These are phyloP conservation scores for Lyophyllum decastes DNA, from an alignment of 768 basidiomycete species.

Conservation along the genomic window DNA sequence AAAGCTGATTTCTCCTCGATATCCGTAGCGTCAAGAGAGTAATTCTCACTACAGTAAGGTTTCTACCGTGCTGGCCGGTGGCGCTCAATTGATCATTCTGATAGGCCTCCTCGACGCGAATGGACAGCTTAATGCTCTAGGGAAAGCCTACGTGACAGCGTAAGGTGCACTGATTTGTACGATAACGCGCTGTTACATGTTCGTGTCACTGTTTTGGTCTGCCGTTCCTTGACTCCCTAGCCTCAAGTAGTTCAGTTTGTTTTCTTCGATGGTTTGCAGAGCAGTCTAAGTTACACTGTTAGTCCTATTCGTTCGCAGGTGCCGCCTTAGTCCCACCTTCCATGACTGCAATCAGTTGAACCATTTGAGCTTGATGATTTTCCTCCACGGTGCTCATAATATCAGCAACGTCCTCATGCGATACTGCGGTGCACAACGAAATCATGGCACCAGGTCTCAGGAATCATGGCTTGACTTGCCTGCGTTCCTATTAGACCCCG, in stretches of 20 bases:
- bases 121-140: slow-evolving; percentile 22
- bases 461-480: slow-evolving; percentile 3
- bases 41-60: slow-evolving; percentile 22
- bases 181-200: background rate
- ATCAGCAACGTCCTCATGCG: slow-evolving; percentile 7
- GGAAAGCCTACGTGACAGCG: slow-evolving; percentile 17
- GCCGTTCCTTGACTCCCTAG: background rate
- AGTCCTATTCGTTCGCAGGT: background rate
- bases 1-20: background rate
- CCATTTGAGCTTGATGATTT: slow-evolving; percentile 9
- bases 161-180: background rate
- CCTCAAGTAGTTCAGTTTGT: background rate
- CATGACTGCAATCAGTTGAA: slow-evolving; percentile 8
- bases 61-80: background rate
- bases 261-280: slow-evolving; percentile 5
- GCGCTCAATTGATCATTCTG: background rate
- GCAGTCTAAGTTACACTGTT: slow-evolving; percentile 5
- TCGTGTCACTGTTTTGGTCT: background rate
- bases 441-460: background rate
- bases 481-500: slow-evolving; percentile 1
- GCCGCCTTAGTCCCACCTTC: slow-evolving; percentile 10
- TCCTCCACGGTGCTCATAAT: slow-evolving; percentile 13
- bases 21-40: slow-evolving; percentile 20
- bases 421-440: background rate
- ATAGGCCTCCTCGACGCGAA: slow-evolving; percentile 21